phyloP scores from a whole-genome alignment of 805 yeast genomes.

The Ogataea salicorniae region DNA sequence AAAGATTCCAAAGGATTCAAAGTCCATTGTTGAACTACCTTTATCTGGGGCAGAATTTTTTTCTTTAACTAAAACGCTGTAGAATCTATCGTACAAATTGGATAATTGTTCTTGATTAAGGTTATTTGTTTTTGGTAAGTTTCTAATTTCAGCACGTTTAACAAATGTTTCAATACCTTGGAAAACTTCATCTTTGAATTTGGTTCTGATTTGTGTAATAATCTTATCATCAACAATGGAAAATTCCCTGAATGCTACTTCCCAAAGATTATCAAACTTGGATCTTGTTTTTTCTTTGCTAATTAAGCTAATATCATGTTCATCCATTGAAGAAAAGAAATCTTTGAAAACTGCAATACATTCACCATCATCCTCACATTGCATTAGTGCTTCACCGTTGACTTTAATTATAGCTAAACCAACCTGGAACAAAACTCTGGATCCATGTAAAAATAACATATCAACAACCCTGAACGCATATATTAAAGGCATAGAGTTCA shows the following conservation, averaged over 20 bases:
- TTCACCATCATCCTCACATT: slow-evolving; percentile 86
- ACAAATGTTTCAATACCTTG: slow-evolving; percentile 87
- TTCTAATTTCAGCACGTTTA: slow-evolving; percentile 85
- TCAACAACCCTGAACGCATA: slow-evolving; percentile 91
- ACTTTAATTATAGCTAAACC: slow-evolving; percentile 86
- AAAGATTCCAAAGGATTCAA: slow-evolving; percentile 63
- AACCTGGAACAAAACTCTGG: slow-evolving; percentile 84
- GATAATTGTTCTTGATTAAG: slow-evolving; percentile 55
- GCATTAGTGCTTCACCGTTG: slow-evolving; percentile 77
- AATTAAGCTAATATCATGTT: slow-evolving; percentile 67
- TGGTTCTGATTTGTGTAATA: slow-evolving; percentile 63
- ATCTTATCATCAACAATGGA: slow-evolving; percentile 70
- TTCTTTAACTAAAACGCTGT: slow-evolving; percentile 64
- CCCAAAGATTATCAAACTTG: slow-evolving; percentile 83
- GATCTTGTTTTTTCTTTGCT: slow-evolving; percentile 64
- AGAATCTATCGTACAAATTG: slow-evolving; percentile 78
- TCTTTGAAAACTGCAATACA: slow-evolving; percentile 81
- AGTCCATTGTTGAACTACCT: slow-evolving; percentile 62
- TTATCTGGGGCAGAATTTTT: slow-evolving; percentile 60
- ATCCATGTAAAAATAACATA: slow-evolving; percentile 84
- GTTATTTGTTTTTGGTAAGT: slow-evolving; percentile 68
- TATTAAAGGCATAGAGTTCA: slow-evolving; percentile 90
- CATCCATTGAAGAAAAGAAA: slow-evolving; percentile 72
- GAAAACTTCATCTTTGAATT: slow-evolving; percentile 69
- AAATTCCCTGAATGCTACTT: slow-evolving; percentile 90